Evolutionary conservation across 2,329 filamentous ascomycete genomes (phyloP), one percentile per base, ranked within the genome.

Genomic region (Aureobasidium mangrovei): DNA sequence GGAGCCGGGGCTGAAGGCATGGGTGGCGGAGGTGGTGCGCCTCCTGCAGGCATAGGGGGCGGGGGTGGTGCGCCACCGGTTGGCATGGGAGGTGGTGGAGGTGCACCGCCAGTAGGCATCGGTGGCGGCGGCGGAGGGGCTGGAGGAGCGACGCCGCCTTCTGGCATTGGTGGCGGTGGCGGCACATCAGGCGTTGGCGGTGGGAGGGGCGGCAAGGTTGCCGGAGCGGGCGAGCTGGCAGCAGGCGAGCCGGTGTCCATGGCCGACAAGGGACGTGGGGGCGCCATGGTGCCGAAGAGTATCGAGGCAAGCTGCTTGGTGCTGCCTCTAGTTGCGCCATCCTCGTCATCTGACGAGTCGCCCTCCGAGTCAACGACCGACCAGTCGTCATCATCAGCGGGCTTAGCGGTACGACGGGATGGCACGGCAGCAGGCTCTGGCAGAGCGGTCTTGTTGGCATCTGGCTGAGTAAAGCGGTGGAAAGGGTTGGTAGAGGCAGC

Each of bases 261-360:
- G 5, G 89, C 86, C 24, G 88, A 94, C 42, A 96, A 72, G 31
- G 91, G 91, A 49, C 91, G 83, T 10, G 93, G 91, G 38, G 93
- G 91, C 7, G 82, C 91, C 91, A 98, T 97, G 49, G 91, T 95
- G 56, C 93, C 91, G 67, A 98, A 98, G 24, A 98, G 78, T 57
- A 96, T 93, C 5, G 88, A 95, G 12, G 93, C 93, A 36, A 98
- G 81, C 63, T 95, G 88, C 57, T 94, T 93, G 46, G 93, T 93
- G 61, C 83, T 89, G 56, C 86, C 84, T 53, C 88, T 88, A 48
- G 86, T 86, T 18, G 88, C 84, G 7, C 84, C 81, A 53, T 90
- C 86, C 54, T 91, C 87, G 54, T 91, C 85, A 35, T 81, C 80
- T n/a, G 84, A 80, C 44, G 82, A 81, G 4, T 72, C 72, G 51